Evolutionary conservation across 306 rosid genomes (phyloP).

Genomic region (Dryas alaskensis): DNA sequence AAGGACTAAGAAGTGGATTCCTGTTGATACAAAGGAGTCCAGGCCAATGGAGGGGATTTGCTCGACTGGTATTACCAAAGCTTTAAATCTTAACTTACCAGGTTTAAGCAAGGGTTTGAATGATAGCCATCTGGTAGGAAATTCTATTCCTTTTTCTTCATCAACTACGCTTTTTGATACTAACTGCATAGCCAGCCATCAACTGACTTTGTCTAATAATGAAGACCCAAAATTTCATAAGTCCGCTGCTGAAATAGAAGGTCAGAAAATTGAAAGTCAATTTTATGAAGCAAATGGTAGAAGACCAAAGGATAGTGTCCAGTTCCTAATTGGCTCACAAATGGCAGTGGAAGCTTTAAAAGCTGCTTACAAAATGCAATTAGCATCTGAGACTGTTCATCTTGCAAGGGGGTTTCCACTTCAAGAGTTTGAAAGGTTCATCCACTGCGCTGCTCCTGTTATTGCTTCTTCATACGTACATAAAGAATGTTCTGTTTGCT

Average conservation of each 20-base stretch:
- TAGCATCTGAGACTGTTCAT: slow-evolving; percentile 18
- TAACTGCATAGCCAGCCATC: background rate
- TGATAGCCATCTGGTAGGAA: background rate
- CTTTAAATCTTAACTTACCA: background rate
- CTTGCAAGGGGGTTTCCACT: slow-evolving; percentile 14
- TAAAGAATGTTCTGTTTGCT: slow-evolving; percentile 4
- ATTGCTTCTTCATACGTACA: slow-evolving; percentile 5
- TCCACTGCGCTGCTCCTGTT: slow-evolving; percentile 26
- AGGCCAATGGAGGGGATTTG: slow-evolving; percentile 5
- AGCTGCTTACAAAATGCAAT: slow-evolving; percentile 21
- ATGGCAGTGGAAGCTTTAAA: slow-evolving; percentile 8
- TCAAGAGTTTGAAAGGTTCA: slow-evolving; percentile 24
- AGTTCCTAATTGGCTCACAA: slow-evolving; percentile 10
- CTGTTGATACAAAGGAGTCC: slow-evolving; percentile 13
- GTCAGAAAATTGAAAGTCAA: background rate
- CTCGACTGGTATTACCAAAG: slow-evolving; percentile 1
- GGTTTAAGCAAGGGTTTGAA: background rate
- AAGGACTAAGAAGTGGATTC: background rate
- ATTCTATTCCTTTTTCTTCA: background rate
- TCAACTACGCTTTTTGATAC: background rate
- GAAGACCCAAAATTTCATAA: background rate
- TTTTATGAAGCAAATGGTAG: background rate
- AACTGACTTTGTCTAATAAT: background rate
- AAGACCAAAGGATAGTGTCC: background rate
- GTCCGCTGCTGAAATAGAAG: background rate